Conservation (phyloP, 352 stramenopile species). For the Elongisporangium anandrum region DNA sequence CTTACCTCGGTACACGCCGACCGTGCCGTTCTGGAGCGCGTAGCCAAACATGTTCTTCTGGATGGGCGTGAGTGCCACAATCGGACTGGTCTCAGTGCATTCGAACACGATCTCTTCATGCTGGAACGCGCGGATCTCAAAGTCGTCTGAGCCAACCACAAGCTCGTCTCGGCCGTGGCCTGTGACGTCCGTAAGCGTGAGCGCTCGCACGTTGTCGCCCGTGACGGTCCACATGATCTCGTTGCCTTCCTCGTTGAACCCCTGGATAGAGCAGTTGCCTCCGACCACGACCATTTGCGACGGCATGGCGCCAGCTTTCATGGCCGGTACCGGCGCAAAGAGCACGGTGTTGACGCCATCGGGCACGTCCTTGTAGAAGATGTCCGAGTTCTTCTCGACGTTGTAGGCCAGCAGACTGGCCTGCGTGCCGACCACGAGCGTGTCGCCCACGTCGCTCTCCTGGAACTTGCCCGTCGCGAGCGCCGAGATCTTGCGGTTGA, state of each 20-base stretch:
- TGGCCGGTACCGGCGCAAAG: conserved; percentile 48
- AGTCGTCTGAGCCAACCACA: conserved; percentile 89
- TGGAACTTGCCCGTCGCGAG: conserved; percentile 72
- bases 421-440: conserved; percentile 86
- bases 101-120: conserved; percentile 88
- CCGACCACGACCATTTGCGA: conserved; percentile 85
- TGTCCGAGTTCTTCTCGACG: conserved; percentile 92
- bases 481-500: conserved; percentile 87
- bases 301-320: conserved; percentile 23
- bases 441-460: conserved; percentile 53
- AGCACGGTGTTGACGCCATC: conserved; percentile 85
- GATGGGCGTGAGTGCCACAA: conserved; percentile 73
- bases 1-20: conserved; percentile 90
- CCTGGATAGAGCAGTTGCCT: conserved; percentile 91
- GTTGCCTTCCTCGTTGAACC: conserved; percentile 72
- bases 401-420: conserved; percentile 91
- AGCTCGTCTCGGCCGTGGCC: conserved; percentile 70
- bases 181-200: conserved; percentile 73
- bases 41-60: conserved; percentile 80
- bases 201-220: conserved; percentile 85
- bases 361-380: conserved; percentile 90
- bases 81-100: conserved; percentile 79
- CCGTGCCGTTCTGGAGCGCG: conserved; percentile 87
- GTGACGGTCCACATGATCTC: conserved; percentile 92
- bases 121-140: conserved; percentile 87